phyloP scores from a whole-genome alignment of 129 eudicot genomes.

The Solidago caesia region DNA sequence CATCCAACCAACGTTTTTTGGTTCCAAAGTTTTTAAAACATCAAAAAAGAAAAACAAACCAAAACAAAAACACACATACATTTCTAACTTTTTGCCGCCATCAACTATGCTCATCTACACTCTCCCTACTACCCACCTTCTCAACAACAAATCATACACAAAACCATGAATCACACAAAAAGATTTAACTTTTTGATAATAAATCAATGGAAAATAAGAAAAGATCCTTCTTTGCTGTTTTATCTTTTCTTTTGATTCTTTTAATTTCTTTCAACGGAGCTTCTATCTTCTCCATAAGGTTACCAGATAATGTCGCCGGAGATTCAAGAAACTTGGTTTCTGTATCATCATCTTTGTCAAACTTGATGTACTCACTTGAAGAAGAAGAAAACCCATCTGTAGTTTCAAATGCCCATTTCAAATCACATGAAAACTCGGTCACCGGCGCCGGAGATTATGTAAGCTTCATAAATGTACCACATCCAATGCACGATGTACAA shows the following conservation, averaged over 20 bases:
- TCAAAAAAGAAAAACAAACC: background rate
- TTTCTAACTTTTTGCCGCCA: slow-evolving; percentile 33
- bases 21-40: background rate
- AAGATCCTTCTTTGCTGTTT: slow-evolving; percentile 52
- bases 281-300: slow-evolving; percentile 41
- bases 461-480: slow-evolving; percentile 30
- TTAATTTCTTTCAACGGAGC: slow-evolving; percentile 60
- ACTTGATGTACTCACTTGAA: slow-evolving; percentile 38
- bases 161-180: slow-evolving; percentile 26
- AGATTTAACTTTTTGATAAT: slow-evolving; percentile 4
- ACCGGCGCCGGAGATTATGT: slow-evolving; percentile 38
- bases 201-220: slow-evolving; percentile 34
- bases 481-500: slow-evolving; percentile 22
- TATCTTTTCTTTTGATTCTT: slow-evolving; percentile 45
- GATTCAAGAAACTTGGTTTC: slow-evolving; percentile 54
- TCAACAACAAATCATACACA: slow-evolving; percentile 18
- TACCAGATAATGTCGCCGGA: slow-evolving; percentile 54
- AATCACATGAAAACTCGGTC: slow-evolving; percentile 8
- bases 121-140: slow-evolving; percentile 31
- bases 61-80: slow-evolving; percentile 22
- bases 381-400: slow-evolving; percentile 42
- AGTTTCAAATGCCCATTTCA: slow-evolving; percentile 26
- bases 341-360: slow-evolving; percentile 38
- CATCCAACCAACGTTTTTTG: slow-evolving; percentile 27
- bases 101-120: slow-evolving; percentile 26